Conservation (phyloP, 768 basidiomycete species). For the Candolleomyces eurysporus region DNA sequence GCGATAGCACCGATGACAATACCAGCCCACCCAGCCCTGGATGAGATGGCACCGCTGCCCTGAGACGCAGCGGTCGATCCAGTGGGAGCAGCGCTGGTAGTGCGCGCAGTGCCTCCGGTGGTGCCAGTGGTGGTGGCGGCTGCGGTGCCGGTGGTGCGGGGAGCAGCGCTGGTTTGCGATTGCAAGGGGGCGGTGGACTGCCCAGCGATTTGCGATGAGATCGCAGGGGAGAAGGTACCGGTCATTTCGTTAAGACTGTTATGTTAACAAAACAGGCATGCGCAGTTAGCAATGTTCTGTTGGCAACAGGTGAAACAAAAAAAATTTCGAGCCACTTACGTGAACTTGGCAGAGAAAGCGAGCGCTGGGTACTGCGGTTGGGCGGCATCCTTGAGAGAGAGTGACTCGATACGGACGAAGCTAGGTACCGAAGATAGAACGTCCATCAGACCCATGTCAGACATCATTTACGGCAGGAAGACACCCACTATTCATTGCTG, state of each 20-base stretch:
- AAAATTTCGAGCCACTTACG: slow-evolving; percentile 40
- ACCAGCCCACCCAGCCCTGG: slow-evolving; percentile 31
- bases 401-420: slow-evolving; percentile 78
- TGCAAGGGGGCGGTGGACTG: slow-evolving; percentile 57
- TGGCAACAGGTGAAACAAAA: not conserved
- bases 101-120: slow-evolving; percentile 15
- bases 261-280: slow-evolving; percentile 21
- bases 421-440: slow-evolving; percentile 31
- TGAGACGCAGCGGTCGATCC: slow-evolving; percentile 15
- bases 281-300: not conserved
- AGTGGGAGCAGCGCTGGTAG: slow-evolving; percentile 11
- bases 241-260: slow-evolving; percentile 60
- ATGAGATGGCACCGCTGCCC: slow-evolving; percentile 20
- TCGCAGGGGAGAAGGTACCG: slow-evolving; percentile 58
- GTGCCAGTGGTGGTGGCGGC: slow-evolving; percentile 16
- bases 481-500: slow-evolving; percentile 51
- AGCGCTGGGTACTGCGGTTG: slow-evolving; percentile 55
- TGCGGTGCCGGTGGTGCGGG: slow-evolving; percentile 18
- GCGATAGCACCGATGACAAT: slow-evolving; percentile 33
- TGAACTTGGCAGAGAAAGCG: slow-evolving; percentile 79
- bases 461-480: not conserved
- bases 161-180: slow-evolving; percentile 20
- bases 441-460: not conserved
- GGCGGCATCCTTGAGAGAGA: slow-evolving; percentile 46
- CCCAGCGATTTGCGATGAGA: slow-evolving; percentile 60